These are phyloP conservation scores for Chimonanthus praecox DNA, from an alignment of 164 flowering plant species.

Conservation along the genomic window DNA sequence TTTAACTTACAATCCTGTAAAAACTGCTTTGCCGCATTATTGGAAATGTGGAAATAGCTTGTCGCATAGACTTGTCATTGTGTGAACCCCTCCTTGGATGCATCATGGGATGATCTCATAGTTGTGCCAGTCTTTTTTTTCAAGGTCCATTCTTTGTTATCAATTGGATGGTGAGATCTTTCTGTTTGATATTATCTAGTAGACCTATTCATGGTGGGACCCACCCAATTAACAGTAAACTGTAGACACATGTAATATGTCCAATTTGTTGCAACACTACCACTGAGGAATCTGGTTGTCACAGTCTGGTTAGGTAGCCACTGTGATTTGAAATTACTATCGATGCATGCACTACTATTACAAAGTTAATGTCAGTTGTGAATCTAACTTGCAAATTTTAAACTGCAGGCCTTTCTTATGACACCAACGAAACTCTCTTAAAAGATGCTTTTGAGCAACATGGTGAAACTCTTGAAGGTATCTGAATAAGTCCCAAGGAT, in stretches of 20 bases:
- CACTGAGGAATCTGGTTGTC: neutral
- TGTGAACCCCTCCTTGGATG: neutral
- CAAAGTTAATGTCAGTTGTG: neutral
- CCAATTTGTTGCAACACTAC: neutral
- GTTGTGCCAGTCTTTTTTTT: neutral
- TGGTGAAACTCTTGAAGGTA: constrained; percentile 64
- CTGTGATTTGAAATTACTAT: neutral
- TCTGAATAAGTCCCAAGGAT: neutral
- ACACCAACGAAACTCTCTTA: constrained; percentile 58
- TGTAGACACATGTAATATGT: neutral
- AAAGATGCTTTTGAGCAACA: constrained; percentile 40
- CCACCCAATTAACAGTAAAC: neutral
- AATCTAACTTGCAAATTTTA: neutral
- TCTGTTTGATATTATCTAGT: neutral
- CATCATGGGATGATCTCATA: neutral
- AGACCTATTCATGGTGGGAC: too few relatives aligned
- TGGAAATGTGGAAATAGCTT: too few relatives aligned
- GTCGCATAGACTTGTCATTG: neutral
- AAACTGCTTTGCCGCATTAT: too few relatives aligned
- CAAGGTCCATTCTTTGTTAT: neutral
- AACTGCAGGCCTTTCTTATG: constrained; percentile 55
- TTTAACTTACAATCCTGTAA: too few relatives aligned
- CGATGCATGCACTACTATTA: neutral
- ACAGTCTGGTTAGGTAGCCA: neutral
- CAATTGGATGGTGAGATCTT: neutral